Evolutionary conservation across 768 basidiomycete genomes (phyloP).

Genomic region (Trametes sanguinea): DNA sequence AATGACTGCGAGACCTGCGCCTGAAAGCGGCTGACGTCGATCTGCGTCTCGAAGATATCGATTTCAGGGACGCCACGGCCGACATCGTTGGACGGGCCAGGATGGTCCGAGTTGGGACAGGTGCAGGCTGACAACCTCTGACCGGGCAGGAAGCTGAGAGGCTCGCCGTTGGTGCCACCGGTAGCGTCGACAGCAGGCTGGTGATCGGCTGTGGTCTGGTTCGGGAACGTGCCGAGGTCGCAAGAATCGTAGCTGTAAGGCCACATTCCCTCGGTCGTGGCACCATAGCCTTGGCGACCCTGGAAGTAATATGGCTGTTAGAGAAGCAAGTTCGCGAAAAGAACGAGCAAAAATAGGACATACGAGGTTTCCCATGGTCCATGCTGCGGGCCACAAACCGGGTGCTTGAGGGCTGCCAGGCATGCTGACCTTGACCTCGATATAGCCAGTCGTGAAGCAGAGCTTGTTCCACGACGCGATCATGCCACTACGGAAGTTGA

Average conservation of each 20-base stretch:
- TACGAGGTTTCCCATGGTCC: slow-evolving; percentile 76
- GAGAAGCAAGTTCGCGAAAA: slow-evolving; percentile 23
- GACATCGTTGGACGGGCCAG: slow-evolving; percentile 67
- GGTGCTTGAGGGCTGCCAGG: slow-evolving; percentile 62
- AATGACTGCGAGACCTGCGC: slow-evolving; percentile 80
- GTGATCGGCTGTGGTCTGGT: slow-evolving; percentile 67
- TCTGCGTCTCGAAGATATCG: slow-evolving; percentile 86
- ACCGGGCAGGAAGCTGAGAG: slow-evolving; percentile 80
- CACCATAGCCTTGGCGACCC: slow-evolving; percentile 87
- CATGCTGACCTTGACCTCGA: slow-evolving; percentile 80
- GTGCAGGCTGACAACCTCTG: slow-evolving; percentile 89
- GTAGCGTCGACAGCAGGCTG: slow-evolving; percentile 60
- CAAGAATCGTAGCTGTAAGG: slow-evolving; percentile 86
- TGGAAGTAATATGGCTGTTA: slow-evolving; percentile 29
- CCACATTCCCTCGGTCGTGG: slow-evolving; percentile 81
- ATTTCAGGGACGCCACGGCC: slow-evolving; percentile 90
- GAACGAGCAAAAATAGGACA: slow-evolving; percentile 18
- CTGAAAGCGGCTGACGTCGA: slow-evolving; percentile 49
- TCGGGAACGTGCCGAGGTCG: slow-evolving; percentile 84
- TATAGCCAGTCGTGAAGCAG: slow-evolving; percentile 91
- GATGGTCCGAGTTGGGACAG: slow-evolving; percentile 83
- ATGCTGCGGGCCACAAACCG: slow-evolving; percentile 89
- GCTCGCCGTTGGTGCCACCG: slow-evolving; percentile 48
- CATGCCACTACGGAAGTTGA: slow-evolving; percentile 87
- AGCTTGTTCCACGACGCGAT: slow-evolving; percentile 91